These are phyloP conservation scores for Cnidoscolus chayamansa DNA, from an alignment of 441 rosid genomes.

Conservation along the genomic window DNA sequence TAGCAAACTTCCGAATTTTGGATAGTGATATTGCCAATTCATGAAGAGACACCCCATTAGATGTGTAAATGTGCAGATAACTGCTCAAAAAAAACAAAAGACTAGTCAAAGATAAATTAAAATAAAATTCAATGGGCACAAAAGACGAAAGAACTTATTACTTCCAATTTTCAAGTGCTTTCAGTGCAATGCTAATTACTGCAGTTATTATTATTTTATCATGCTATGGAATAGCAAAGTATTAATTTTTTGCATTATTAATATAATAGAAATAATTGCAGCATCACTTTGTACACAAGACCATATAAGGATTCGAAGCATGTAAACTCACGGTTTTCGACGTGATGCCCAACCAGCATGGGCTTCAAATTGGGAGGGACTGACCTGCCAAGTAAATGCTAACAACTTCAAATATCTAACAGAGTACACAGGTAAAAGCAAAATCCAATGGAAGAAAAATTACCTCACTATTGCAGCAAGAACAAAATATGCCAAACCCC, in stretches of 20 bases:
- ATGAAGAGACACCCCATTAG: conserved; percentile 96
- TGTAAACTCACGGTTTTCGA: conserved; percentile 81
- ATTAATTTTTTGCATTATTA: not conserved
- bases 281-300: conserved; percentile 13
- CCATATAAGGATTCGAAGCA: conserved; percentile 4
- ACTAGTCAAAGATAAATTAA: conserved; percentile 13
- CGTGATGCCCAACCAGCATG: conserved; percentile 95
- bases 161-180: conserved; percentile 6
- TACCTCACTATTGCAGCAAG: conserved; percentile 85
- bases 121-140: not conserved
- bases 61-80: conserved; percentile 82
- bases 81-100: conserved; percentile 39
- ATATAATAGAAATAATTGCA: conserved; percentile 11
- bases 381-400: conserved; percentile 52
- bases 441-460: conserved; percentile 11
- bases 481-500: conserved; percentile 76
- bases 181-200: not conserved
- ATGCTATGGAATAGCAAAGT: conserved; percentile 3
- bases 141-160: not conserved
- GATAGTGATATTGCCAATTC: conserved; percentile 66
- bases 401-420: conserved; percentile 25
- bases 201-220: conserved; percentile 7
- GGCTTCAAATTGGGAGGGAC: conserved; percentile 92
- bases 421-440: conserved; percentile 12
- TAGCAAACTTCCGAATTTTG: conserved; percentile 50